A percentile compares a stretch with the other conserved stretches of the same genome.
phyloP scores from a whole-genome alignment of 768 basidiomycete species.

The Boletus reticulatus region DNA sequence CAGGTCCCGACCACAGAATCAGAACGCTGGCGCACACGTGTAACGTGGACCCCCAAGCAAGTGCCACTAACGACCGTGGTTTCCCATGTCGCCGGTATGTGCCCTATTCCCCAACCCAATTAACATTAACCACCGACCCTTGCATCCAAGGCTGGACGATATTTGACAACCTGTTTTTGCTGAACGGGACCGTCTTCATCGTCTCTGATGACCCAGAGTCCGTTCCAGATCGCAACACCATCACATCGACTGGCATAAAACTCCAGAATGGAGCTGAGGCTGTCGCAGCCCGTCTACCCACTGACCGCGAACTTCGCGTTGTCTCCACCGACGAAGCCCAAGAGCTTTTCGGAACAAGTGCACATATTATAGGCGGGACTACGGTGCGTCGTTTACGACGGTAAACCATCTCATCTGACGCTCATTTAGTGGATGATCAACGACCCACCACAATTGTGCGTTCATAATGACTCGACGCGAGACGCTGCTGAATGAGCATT shows the following conservation, averaged over 20 bases:
- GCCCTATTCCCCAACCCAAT: not conserved
- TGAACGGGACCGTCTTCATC: constrained; percentile 80
- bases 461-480: not conserved
- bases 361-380: constrained; percentile 73
- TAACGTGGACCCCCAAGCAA: constrained; percentile 37
- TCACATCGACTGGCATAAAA: constrained; percentile 66
- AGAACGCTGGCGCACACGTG: constrained; percentile 31
- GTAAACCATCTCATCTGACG: constrained; percentile 2
- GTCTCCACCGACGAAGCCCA: constrained; percentile 68
- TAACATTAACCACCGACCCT: not conserved
- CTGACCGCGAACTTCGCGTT: constrained; percentile 75
- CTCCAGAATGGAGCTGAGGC: constrained; percentile 59
- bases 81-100: constrained; percentile 70
- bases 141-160: constrained; percentile 77
- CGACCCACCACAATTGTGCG: constrained; percentile 83
- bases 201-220: constrained; percentile 69
- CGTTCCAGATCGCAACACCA: constrained; percentile 62
- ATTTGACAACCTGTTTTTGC: constrained; percentile 77
- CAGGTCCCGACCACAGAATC: constrained; percentile 11
- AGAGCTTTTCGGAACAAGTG: constrained; percentile 67
- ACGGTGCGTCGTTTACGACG: constrained; percentile 43
- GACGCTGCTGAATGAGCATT: not conserved
- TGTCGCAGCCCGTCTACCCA: constrained; percentile 61
- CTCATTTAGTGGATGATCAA: constrained; percentile 67
- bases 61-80: constrained; percentile 66